phyloP scores from a whole-genome alignment of 345 rosid species.

The Balakata baccata region DNA sequence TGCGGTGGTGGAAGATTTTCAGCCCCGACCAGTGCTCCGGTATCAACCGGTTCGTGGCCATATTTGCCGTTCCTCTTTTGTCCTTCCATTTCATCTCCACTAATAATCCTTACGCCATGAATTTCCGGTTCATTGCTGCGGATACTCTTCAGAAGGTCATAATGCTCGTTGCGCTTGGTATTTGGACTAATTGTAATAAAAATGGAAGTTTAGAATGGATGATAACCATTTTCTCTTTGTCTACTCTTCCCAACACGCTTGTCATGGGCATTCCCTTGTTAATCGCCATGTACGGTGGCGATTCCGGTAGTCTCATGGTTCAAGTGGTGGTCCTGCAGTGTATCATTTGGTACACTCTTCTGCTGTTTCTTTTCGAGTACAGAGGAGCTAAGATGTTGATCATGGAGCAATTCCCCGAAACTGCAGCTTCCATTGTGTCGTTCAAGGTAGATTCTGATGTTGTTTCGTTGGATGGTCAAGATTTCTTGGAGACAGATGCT shows the following conservation, averaged over 20 bases:
- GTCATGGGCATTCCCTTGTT: slow-evolving; percentile 36
- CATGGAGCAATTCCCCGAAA: slow-evolving; percentile 45
- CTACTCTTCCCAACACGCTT: slow-evolving; percentile 32
- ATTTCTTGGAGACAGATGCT: slow-evolving; percentile 42
- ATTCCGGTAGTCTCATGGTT: slow-evolving; percentile 31
- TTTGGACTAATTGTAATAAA: slow-evolving; percentile 18
- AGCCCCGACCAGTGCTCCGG: slow-evolving; percentile 36
- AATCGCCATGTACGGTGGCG: slow-evolving; percentile 30
- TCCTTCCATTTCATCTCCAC: slow-evolving; percentile 28
- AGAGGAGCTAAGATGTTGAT: slow-evolving; percentile 41
- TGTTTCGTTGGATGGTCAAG: slow-evolving; percentile 40
- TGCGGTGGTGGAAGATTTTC: slow-evolving; percentile 39
- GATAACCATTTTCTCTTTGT: slow-evolving; percentile 31
- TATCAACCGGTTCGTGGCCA: slow-evolving; percentile 38
- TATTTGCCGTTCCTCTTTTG: slow-evolving; percentile 32
- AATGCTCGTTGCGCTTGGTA: slow-evolving; percentile 21
- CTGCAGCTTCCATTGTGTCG: slow-evolving; percentile 47
- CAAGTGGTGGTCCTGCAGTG: slow-evolving; percentile 37
- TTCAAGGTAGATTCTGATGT: slow-evolving; percentile 47
- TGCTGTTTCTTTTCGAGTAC: slow-evolving; percentile 45
- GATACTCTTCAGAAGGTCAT: slow-evolving; percentile 37
- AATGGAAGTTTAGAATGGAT: slow-evolving; percentile 28
- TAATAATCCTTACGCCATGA: slow-evolving; percentile 28
- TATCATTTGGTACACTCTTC: slow-evolving; percentile 37
- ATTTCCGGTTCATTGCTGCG: slow-evolving; percentile 33